These are phyloP conservation scores for Malassezia pachydermatis DNA, from an alignment of 1,284 basidiomycete genomes.

Conservation along the genomic window DNA sequence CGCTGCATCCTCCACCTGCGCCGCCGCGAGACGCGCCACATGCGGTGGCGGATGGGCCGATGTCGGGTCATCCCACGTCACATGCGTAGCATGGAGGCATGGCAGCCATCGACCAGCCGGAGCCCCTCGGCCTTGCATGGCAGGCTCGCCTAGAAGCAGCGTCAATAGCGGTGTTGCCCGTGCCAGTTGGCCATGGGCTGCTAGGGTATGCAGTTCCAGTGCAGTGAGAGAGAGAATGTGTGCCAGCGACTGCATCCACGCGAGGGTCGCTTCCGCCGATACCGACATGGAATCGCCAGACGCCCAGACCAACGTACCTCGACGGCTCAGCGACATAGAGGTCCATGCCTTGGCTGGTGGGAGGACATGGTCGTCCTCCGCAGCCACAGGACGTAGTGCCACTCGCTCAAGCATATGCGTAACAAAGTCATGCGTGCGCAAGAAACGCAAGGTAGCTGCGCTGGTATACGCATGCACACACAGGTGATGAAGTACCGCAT, in stretches of 20 bases:
- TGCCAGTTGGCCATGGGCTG: slow-evolving; percentile 56
- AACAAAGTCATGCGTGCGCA: slow-evolving; percentile 81
- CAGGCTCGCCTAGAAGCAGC: slow-evolving; percentile 32
- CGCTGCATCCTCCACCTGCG: slow-evolving; percentile 56
- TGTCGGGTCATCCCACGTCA: slow-evolving; percentile 70
- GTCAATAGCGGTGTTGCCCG: slow-evolving; percentile 39
- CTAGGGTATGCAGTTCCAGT: slow-evolving; percentile 77
- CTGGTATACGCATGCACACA: slow-evolving; percentile 76
- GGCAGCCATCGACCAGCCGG: slow-evolving; percentile 66
- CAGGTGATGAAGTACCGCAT: slow-evolving; percentile 71
- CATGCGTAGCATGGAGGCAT: slow-evolving; percentile 60
- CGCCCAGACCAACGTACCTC: slow-evolving; percentile 61
- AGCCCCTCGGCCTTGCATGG: slow-evolving; percentile 17
- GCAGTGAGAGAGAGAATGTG: slow-evolving; percentile 77
- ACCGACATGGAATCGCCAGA: slow-evolving; percentile 65
- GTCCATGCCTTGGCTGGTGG: slow-evolving; percentile 17
- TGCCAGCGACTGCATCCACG: slow-evolving; percentile 72
- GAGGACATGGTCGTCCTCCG: no score
- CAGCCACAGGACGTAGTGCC: slow-evolving; percentile 50
- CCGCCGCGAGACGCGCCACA: slow-evolving; percentile 60
- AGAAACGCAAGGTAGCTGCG: slow-evolving; percentile 70
- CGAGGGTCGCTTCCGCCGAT: slow-evolving; percentile 62
- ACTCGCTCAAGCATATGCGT: slow-evolving; percentile 67
- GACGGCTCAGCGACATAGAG: background rate
- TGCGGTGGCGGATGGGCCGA: slow-evolving; percentile 14